Evolutionary conservation across 768 basidiomycete species (phyloP).

Genomic region (Podaxis pistillaris): DNA sequence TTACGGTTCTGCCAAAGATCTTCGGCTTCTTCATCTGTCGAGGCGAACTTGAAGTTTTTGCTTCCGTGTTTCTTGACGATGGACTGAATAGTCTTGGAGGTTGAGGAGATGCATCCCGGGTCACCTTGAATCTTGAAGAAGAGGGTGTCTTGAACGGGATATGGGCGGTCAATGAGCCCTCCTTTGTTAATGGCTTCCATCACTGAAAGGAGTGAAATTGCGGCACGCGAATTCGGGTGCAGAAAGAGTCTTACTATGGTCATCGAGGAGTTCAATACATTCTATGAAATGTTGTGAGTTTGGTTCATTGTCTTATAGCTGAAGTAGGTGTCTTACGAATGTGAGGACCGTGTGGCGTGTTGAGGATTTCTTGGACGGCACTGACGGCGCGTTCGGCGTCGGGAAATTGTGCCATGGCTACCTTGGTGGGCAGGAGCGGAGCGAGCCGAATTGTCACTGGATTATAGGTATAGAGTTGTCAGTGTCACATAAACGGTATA

Average conservation of each 20-base stretch:
- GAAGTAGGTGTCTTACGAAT: constrained; percentile 54
- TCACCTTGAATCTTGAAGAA: constrained; percentile 94
- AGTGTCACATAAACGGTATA: background rate
- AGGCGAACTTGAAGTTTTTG: constrained; percentile 67
- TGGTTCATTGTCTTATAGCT: background rate
- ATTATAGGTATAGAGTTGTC: background rate
- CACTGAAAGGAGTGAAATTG: constrained; percentile 38
- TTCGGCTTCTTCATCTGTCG: constrained; percentile 71
- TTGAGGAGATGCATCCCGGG: constrained; percentile 49
- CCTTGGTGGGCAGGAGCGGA: constrained; percentile 77
- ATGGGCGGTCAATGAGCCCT: constrained; percentile 57
- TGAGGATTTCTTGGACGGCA: constrained; percentile 81
- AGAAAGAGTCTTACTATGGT: constrained; percentile 46
- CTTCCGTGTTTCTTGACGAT: constrained; percentile 72
- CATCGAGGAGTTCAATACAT: constrained; percentile 87
- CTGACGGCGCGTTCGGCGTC: constrained; percentile 73
- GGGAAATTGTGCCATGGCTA: constrained; percentile 87
- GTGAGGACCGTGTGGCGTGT: constrained; percentile 62
- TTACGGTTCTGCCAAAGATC: constrained; percentile 86
- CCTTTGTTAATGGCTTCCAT: constrained; percentile 75
- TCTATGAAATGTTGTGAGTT: constrained; percentile 38
- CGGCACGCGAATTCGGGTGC: background rate
- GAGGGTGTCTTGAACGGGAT: constrained; percentile 73
- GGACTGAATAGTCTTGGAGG: constrained; percentile 54
- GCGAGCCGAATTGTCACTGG: constrained; percentile 80